Percentiles rank a stretch among this genome's conserved stretches.
These are phyloP conservation scores for Allodekkera sacchari DNA, from an alignment of 805 yeast species.

Conservation along the genomic window DNA sequence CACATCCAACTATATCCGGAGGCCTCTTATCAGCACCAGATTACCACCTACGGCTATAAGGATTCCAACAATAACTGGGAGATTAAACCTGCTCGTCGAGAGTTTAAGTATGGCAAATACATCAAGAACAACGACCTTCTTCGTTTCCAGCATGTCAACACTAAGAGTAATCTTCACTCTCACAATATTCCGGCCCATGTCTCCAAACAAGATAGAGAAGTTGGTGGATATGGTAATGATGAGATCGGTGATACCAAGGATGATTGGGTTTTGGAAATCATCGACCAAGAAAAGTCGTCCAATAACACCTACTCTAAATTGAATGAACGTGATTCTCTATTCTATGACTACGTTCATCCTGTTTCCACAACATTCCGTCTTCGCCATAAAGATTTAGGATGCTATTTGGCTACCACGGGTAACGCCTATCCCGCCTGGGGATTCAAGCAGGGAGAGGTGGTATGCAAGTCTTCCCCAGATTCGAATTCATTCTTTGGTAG, in stretches of 20 bases:
- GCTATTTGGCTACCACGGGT: slow-evolving; percentile 84
- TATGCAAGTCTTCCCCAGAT: slow-evolving; percentile 49
- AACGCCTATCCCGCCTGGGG: slow-evolving; percentile 90
- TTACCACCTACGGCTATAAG: slow-evolving; percentile 86
- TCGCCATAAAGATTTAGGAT: slow-evolving; percentile 57
- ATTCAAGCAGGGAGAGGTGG: slow-evolving; percentile 88
- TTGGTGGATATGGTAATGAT: slow-evolving; percentile 64
- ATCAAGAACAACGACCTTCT: slow-evolving; percentile 54
- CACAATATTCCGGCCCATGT: slow-evolving; percentile 62
- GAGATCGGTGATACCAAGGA: slow-evolving; percentile 63
- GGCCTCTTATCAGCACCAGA: slow-evolving; percentile 90
- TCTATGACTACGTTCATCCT: slow-evolving; percentile 56
- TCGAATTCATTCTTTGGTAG: slow-evolving; percentile 17
- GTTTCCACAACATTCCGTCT: slow-evolving; percentile 78
- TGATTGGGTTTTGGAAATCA: slow-evolving; percentile 69
- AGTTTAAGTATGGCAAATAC: slow-evolving; percentile 10
- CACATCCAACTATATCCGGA: slow-evolving; percentile 81
- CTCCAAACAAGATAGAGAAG: slow-evolving; percentile 41
- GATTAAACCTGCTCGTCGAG: slow-evolving; percentile 30
- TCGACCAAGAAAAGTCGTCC: slow-evolving; percentile 38
- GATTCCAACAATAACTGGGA: slow-evolving; percentile 79
- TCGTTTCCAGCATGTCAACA: slow-evolving; percentile 53
- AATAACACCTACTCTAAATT: slow-evolving; percentile 16
- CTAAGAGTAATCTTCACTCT: slow-evolving; percentile 63
- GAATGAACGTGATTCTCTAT: slow-evolving; percentile 30